These are phyloP conservation scores for Lepidium aucheri DNA, from an alignment of 345 rosid genomes.

Conservation along the genomic window DNA sequence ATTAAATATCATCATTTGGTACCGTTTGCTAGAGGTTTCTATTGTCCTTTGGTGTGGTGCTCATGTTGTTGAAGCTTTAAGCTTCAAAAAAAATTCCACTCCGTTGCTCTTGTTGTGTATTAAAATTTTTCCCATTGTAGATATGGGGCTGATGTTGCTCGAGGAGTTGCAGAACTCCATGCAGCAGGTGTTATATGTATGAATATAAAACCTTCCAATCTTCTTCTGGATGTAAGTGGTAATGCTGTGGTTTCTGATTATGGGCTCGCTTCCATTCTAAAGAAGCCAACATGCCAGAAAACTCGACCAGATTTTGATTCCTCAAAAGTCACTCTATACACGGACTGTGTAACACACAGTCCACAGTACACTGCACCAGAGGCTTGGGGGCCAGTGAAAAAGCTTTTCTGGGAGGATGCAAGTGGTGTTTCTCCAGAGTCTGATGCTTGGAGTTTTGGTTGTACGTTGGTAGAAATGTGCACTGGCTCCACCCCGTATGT, in stretches of 20 bases:
- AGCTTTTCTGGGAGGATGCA: constrained; percentile 93
- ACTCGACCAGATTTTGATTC: constrained; percentile 58
- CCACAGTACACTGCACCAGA: constrained; percentile 95
- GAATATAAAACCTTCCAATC: constrained; percentile 95
- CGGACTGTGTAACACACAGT: constrained; percentile 81
- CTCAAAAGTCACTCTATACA: constrained; percentile 56
- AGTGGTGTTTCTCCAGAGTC: constrained; percentile 82
- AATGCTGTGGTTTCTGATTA: constrained; percentile 92
- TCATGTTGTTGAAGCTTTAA: background rate
- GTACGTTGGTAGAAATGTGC: constrained; percentile 99
- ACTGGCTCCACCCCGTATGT: constrained; percentile 97
- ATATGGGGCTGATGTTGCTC: constrained; percentile 90
- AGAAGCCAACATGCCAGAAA: constrained; percentile 79
- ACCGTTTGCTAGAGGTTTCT: background rate
- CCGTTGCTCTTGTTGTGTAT: constrained; percentile 15
- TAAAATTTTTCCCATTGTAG: constrained; percentile 38
- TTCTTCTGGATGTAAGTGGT: constrained; percentile 74
- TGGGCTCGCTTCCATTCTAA: constrained; percentile 81
- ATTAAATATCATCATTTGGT: background rate
- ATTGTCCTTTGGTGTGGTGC: background rate
- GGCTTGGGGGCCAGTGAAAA: constrained; percentile 98
- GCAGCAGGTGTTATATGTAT: constrained; percentile 96
- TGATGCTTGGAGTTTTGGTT: constrained; percentile 99
- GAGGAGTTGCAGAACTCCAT: constrained; percentile 94
- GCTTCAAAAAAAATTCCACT: background rate